phyloP scores from a whole-genome alignment of 1,284 basidiomycete species.

The Cryptococcus hybrid region DNA sequence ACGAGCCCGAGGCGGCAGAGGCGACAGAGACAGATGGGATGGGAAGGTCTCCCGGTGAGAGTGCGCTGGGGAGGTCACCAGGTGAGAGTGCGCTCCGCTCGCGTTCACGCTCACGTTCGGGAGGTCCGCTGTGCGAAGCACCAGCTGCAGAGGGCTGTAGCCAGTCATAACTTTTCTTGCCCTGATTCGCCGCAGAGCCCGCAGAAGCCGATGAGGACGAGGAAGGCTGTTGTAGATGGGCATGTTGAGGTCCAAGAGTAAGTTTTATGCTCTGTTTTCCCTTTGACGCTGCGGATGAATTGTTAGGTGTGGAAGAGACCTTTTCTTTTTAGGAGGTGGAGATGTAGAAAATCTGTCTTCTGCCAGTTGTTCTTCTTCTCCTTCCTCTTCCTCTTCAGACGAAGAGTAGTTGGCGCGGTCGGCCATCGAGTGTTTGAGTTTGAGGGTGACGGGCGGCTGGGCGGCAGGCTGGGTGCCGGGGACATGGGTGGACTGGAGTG shows the following conservation, averaged over 20 bases:
- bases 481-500: too few relatives aligned
- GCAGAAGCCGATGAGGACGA: neutral
- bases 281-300: neutral
- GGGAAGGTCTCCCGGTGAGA: neutral
- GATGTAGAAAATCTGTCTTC: neutral
- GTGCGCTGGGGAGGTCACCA: neutral
- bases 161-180: conserved; percentile 45
- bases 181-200: conserved; percentile 12
- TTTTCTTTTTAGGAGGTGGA: conserved; percentile 8
- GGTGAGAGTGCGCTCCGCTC: neutral
- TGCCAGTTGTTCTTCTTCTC: neutral
- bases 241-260: neutral
- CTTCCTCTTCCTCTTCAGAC: conserved; percentile 29
- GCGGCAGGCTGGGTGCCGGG: conserved; percentile 27
- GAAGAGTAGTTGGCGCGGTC: conserved; percentile 32
- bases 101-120: conserved; percentile 14
- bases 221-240: neutral
- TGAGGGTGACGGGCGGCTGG: conserved; percentile 8
- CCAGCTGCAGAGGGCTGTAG: conserved; percentile 32
- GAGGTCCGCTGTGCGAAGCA: conserved; percentile 42
- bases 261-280: conserved; percentile 4
- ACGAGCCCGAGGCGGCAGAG: neutral
- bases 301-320: neutral
- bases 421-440: conserved; percentile 24
- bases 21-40: too few relatives aligned